Evolutionary conservation across 2,329 filamentous ascomycete genomes (phyloP).

Genomic region (Pseudocercospora fijiensis): DNA sequence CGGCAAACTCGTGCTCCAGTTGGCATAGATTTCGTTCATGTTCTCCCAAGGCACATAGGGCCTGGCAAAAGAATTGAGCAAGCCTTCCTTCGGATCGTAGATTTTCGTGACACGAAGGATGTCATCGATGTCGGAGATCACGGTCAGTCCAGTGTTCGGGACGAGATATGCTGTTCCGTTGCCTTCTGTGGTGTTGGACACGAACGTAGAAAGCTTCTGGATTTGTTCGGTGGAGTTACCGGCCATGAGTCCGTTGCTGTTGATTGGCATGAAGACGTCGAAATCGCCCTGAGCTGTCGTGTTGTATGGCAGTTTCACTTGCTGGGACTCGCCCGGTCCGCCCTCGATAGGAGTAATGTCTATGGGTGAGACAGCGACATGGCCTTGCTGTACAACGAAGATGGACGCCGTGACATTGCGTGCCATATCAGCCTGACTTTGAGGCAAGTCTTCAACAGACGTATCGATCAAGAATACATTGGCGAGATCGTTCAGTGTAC

Average conservation of each 20-base stretch:
- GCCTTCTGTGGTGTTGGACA: slow-evolving; percentile 62
- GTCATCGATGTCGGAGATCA: slow-evolving; percentile 77
- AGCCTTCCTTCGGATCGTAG: slow-evolving; percentile 70
- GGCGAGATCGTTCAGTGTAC: slow-evolving; percentile 66
- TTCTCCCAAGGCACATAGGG: slow-evolving; percentile 72
- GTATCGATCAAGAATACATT: slow-evolving; percentile 69
- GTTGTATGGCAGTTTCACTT: slow-evolving; percentile 61
- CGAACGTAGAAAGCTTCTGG: slow-evolving; percentile 68
- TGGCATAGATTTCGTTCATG: slow-evolving; percentile 76
- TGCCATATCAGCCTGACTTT: slow-evolving; percentile 63
- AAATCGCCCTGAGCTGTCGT: slow-evolving; percentile 71
- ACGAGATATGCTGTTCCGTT: slow-evolving; percentile 77
- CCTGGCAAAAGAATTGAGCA: slow-evolving; percentile 73
- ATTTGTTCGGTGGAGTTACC: slow-evolving; percentile 65
- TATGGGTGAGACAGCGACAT: slow-evolving; percentile 61
- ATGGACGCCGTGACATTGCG: slow-evolving; percentile 72
- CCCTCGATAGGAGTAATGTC: slow-evolving; percentile 60
- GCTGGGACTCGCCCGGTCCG: slow-evolving; percentile 55
- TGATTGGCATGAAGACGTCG: slow-evolving; percentile 66
- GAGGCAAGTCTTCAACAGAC: slow-evolving; percentile 58
- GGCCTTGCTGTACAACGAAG: slow-evolving; percentile 70
- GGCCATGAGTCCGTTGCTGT: slow-evolving; percentile 59
- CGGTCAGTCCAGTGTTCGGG: slow-evolving; percentile 66
- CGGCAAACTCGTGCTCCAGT: slow-evolving; percentile 66
- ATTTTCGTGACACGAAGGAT: slow-evolving; percentile 80